Percentiles rank a stretch among this genome's conserved stretches.
phyloP scores from a whole-genome alignment of 2,329 filamentous ascomycete species.

The Epichloe uncinata region DNA sequence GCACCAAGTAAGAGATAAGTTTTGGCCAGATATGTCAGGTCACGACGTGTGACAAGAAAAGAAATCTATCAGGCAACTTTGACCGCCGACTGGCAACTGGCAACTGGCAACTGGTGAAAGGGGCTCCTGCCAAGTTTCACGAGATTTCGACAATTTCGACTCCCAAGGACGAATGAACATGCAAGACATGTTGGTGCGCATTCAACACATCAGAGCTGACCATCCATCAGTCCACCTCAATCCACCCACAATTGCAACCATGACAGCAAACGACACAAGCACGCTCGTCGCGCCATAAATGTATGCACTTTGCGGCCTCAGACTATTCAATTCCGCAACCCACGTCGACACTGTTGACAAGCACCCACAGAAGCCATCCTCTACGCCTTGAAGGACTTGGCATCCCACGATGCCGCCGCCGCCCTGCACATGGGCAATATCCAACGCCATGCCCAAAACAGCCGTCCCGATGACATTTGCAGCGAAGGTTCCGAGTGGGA shows the following conservation, averaged over 20 bases:
- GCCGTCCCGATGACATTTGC: conserved; percentile 70
- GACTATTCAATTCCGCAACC: conserved; percentile 44
- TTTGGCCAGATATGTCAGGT: too few species aligned
- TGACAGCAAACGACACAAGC: conserved; percentile 37
- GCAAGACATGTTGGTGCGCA: not conserved
- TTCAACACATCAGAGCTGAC: conserved; percentile 23
- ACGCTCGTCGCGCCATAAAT: conserved; percentile 53
- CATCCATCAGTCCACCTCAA: conserved; percentile 56
- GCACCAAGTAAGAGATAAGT: too few species aligned
- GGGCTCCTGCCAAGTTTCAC: too few species aligned
- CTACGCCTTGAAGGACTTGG: conserved; percentile 52
- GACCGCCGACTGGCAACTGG: too few species aligned
- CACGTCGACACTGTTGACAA: conserved; percentile 55
- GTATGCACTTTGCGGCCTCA: conserved; percentile 47
- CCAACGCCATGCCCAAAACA: conserved; percentile 62
- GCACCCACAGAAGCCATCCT: conserved; percentile 56
- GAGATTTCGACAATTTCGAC: too few species aligned
- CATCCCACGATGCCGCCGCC: conserved; percentile 45
- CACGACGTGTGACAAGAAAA: too few species aligned
- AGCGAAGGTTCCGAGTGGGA: conserved; percentile 75
- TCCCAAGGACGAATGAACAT: too few species aligned
- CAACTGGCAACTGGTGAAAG: too few species aligned
- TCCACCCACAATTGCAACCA: conserved; percentile 63
- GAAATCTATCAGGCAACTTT: too few species aligned
- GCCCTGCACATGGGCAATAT: conserved; percentile 55